Percentiles rank a stretch among this genome's conserved stretches.
These are phyloP conservation scores for Aegilops bicornis DNA, from an alignment of 176 grass and related monocot genomes.

Conservation along the genomic window DNA sequence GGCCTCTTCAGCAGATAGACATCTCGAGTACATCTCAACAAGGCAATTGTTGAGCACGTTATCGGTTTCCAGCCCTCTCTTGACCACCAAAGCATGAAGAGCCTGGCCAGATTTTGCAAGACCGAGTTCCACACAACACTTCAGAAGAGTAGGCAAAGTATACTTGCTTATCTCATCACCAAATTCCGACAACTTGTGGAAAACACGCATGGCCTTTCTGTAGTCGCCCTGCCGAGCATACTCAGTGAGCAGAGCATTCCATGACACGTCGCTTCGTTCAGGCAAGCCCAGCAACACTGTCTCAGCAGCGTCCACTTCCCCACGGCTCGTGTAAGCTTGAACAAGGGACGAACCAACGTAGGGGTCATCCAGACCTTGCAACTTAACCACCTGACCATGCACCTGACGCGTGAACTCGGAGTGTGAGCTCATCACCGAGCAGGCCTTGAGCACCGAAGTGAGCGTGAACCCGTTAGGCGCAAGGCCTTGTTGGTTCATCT, in stretches of 20 bases:
- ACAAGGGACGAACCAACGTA: conserved; percentile 36
- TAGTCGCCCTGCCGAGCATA: conserved; percentile 20
- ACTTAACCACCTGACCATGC: conserved; percentile 30
- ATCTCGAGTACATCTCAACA: conserved; percentile 47
- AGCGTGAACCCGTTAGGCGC: conserved; percentile 25
- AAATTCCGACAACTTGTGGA: conserved; percentile 25
- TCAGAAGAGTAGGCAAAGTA: conserved; percentile 38
- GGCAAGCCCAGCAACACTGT: conserved; percentile 22
- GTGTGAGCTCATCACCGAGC: background rate
- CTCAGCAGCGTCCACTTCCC: conserved; percentile 29
- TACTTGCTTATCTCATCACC: conserved; percentile 34
- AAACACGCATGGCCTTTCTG: conserved; percentile 6
- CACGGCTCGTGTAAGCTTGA: conserved; percentile 28
- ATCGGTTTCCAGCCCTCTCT: conserved; percentile 29
- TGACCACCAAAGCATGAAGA: conserved; percentile 44
- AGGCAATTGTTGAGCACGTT: conserved; percentile 35
- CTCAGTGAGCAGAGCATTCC: conserved; percentile 41
- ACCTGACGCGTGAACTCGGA: conserved; percentile 30
- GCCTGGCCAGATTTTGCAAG: conserved; percentile 20
- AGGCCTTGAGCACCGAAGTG: conserved; percentile 29
- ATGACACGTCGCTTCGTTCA: conserved; percentile 23
- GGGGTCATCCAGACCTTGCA: conserved; percentile 29
- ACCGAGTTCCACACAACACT: conserved; percentile 2
- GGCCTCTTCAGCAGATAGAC: conserved; percentile 28
- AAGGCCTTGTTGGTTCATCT: conserved; percentile 8